Conservation (phyloP, 306 rosid species). For the Boehmeria nivea region DNA sequence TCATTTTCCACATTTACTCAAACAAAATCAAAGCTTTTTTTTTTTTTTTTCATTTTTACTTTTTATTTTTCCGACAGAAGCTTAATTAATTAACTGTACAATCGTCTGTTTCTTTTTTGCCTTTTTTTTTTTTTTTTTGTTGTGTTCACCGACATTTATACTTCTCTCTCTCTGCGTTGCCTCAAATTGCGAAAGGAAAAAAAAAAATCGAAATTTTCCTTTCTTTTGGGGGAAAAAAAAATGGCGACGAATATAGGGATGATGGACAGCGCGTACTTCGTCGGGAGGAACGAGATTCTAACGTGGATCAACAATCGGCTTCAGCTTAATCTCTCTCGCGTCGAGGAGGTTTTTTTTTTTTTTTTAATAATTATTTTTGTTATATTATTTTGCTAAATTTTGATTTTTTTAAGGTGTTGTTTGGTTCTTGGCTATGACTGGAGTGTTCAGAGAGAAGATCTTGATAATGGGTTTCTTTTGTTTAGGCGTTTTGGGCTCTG, state of each 20-base stretch:
- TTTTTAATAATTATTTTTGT: no score
- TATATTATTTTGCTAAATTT: neutral
- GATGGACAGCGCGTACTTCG: slow-evolving; percentile 95
- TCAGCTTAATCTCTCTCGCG: slow-evolving; percentile 80
- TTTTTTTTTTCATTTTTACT: neutral
- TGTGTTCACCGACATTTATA: slow-evolving; percentile 1
- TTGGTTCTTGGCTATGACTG: slow-evolving; percentile 9
- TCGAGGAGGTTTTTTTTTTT: slow-evolving; percentile 60
- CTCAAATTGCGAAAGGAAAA: neutral
- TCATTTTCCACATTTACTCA: no score
- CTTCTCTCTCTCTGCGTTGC: neutral
- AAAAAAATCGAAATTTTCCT: slow-evolving; percentile 13
- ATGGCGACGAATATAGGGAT: slow-evolving; percentile 91
- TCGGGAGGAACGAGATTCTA: slow-evolving; percentile 89
- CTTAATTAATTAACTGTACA: neutral
- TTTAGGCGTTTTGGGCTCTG: neutral
- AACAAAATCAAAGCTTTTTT: no score
- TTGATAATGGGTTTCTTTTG: slow-evolving; percentile 14
- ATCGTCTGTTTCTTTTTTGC: neutral
- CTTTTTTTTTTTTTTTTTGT: neutral
- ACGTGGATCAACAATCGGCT: slow-evolving; percentile 86
- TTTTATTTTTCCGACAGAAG: neutral
- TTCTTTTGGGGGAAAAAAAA: slow-evolving; percentile 14
- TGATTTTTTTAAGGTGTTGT: neutral
- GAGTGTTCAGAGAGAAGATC: slow-evolving; percentile 7